Conservation (phyloP, 176 grass and related monocot genomes). For the Oryza punctata region DNA sequence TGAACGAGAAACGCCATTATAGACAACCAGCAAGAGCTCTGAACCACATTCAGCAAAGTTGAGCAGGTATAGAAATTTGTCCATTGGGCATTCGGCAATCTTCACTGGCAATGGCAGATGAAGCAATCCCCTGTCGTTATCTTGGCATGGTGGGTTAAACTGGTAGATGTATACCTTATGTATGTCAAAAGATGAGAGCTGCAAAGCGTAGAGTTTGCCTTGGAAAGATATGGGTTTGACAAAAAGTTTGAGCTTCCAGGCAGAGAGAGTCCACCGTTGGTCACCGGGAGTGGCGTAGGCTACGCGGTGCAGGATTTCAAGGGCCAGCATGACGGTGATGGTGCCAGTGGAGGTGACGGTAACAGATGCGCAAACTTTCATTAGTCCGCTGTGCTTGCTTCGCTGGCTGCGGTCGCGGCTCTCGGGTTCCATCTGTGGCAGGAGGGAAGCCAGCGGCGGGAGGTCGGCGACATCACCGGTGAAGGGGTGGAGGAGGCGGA, state of each 20-base stretch:
- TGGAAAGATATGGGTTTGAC: neutral
- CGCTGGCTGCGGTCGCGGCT: neutral
- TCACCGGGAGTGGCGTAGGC: neutral
- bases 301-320: neutral
- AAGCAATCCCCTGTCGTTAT: neutral
- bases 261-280: neutral
- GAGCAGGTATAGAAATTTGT: no score
- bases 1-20: no score
- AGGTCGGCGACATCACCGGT: slow-evolving; percentile 3
- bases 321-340: neutral
- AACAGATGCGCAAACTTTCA: neutral
- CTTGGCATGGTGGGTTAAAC: neutral
- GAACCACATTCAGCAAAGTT: no score
- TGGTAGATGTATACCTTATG: neutral
- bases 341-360: neutral
- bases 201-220: neutral
- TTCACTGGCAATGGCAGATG: neutral
- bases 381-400: neutral
- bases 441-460: neutral
- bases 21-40: no score
- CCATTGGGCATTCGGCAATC: neutral
- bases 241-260: no score
- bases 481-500: no score
- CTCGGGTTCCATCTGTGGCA: neutral
- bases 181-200: neutral